Base-by-base conservation (phyloP, 768 basidiomycete species). In the Suillus brevipes region DNA sequence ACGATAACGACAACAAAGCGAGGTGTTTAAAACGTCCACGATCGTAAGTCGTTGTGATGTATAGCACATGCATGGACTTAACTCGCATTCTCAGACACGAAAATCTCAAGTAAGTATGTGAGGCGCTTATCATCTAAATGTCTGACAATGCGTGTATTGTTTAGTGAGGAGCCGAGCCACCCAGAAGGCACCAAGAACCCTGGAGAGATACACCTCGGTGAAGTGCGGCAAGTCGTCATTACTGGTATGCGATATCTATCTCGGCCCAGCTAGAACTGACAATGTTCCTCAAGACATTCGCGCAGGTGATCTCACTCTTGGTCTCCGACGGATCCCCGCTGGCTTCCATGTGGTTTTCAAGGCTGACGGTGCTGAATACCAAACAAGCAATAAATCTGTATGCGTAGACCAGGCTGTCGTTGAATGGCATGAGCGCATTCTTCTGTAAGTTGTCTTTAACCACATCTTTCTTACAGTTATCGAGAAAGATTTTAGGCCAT, bases 301-400 rank as follows among this genome's bases (percentile, higher is more conserved):
- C 1, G 65, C 55, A n/a, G 62, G 61, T 10, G 34, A 64, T 58
- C n/a, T 71, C 16, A 3, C 23, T 10, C 28, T 25, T 34, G 65
- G 64, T 63, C 43, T 66, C 13, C 28, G 16, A 2, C 60, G 56
- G 1, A 60, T 66, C 8, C 70, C 69, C 5, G 34, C 58, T 5
- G 70, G 69, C 5, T 64, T 70, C 23, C 67, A 61, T 47, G 53
- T 69, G 12, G 18, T 4, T 5, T 4, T 65, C 14, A 18, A 23
- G 18, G 4, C 43, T 0, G 50, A 49, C 0, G 9, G n/a, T 7
- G 2, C 31, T 10, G 25, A 43, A 52, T 52, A 1, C 8, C 60
- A 53, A 28, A 65, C 64, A 2, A 14, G 4, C 18, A 65, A 31
- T 20, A 65, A 65, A 36, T 14, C 49, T 2, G 7, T 65, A 16